Evolutionary conservation across 371 early-diverging fungal genomes (phyloP).

Genomic region (Circinella minor): DNA sequence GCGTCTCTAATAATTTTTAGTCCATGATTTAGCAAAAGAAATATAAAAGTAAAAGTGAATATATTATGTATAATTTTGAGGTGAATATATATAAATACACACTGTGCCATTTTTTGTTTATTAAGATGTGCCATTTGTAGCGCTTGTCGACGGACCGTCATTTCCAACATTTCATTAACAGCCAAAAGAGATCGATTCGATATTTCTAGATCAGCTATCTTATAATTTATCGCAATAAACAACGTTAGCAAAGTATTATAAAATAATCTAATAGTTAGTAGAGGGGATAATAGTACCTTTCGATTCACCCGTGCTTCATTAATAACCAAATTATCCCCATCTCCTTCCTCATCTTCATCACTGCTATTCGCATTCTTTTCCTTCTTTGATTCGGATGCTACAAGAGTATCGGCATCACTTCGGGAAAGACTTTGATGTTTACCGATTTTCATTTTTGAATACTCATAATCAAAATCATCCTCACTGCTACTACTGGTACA

Average conservation of each 20-base stretch:
- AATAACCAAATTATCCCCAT: slow-evolving; percentile 28
- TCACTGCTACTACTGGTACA: not conserved
- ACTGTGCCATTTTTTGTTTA: slow-evolving; percentile 28
- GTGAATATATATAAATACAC: not conserved
- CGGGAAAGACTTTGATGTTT: not conserved
- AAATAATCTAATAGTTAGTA: not conserved
- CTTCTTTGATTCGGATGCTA: slow-evolving; percentile 25
- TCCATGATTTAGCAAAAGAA: not conserved
- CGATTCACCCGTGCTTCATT: slow-evolving; percentile 53
- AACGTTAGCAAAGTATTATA: not conserved
- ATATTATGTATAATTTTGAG: no score
- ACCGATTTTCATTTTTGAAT: not conserved
- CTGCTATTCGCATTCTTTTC: slow-evolving; percentile 28
- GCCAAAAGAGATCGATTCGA: slow-evolving; percentile 53
- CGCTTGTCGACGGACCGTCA: slow-evolving; percentile 54
- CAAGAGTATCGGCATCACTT: slow-evolving; percentile 24
- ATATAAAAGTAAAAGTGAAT: not conserved
- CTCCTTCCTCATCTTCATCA: slow-evolving; percentile 15
- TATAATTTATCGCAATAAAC: not conserved
- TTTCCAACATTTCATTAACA: slow-evolving; percentile 57
- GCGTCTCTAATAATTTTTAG: not conserved
- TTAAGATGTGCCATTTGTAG: slow-evolving; percentile 47
- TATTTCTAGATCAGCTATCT: slow-evolving; percentile 62
- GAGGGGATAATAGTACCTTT: slow-evolving; percentile 26
- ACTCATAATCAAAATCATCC: not conserved